A percentile compares a stretch with the other conserved stretches of the same genome.
phyloP scores from a whole-genome alignment of 2,329 filamentous ascomycete species.

The Pseudogymnoascus sp. region DNA sequence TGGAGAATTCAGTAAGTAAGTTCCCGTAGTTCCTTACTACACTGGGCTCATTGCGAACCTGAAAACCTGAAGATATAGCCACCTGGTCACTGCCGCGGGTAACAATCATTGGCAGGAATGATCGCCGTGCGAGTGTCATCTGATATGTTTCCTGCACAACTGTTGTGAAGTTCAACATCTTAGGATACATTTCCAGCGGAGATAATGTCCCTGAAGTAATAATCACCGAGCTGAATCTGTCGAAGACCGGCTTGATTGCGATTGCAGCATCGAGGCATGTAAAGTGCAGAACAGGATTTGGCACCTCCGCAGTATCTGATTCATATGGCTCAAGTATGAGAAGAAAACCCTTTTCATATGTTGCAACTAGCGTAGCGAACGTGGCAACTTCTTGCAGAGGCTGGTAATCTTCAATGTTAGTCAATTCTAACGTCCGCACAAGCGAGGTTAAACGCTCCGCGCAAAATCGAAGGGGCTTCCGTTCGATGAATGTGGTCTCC shows the following conservation, averaged over 20 bases:
- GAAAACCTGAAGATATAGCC: slow-evolving; percentile 84
- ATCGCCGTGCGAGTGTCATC: slow-evolving; percentile 88
- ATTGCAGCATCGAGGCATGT: slow-evolving; percentile 95
- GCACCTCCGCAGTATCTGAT: slow-evolving; percentile 87
- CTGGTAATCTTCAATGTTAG: slow-evolving; percentile 96
- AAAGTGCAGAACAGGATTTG: slow-evolving; percentile 94
- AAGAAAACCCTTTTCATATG: slow-evolving; percentile 92
- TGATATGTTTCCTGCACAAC: slow-evolving; percentile 95
- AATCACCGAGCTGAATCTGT: slow-evolving; percentile 94
- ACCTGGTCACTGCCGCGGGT: slow-evolving; percentile 92
- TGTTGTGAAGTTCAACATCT: slow-evolving; percentile 89
- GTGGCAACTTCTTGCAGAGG: slow-evolving; percentile 95
- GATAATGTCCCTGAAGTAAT: slow-evolving; percentile 98
- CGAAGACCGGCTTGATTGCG: slow-evolving; percentile 94
- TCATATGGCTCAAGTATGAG: slow-evolving; percentile 97
- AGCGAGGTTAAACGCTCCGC: slow-evolving; percentile 90
- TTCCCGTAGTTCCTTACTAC: slow-evolving; percentile 97
- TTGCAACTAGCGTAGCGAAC: slow-evolving; percentile 90
- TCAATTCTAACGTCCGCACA: slow-evolving; percentile 87
- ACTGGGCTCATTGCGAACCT: slow-evolving; percentile 88
- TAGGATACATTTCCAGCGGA: slow-evolving; percentile 96
- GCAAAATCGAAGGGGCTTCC: slow-evolving; percentile 89
- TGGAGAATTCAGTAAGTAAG: slow-evolving; percentile 87
- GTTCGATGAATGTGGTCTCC: slow-evolving; percentile 95
- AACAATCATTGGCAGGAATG: slow-evolving; percentile 97